Conservation (phyloP, 306 rosid species). For the Pterocarpus santalinus region DNA sequence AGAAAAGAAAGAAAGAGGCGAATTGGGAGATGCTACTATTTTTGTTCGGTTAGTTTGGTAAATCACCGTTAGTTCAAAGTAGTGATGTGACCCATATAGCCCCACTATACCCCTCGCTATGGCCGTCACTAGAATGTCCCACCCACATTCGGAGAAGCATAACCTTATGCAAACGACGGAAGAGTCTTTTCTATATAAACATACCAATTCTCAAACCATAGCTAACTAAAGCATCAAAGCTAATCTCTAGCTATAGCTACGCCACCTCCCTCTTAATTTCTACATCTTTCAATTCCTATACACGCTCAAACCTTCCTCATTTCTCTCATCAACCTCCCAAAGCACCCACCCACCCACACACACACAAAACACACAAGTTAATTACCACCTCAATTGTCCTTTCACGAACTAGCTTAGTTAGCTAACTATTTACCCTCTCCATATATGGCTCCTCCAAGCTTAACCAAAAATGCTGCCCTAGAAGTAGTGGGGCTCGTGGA, state of each 20-base stretch:
- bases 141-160: not conserved
- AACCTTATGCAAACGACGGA: not conserved
- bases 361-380: not conserved
- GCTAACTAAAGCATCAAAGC: not conserved
- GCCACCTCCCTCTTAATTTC: not conserved
- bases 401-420: not conserved
- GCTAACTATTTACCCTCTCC: not conserved
- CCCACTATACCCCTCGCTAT: not conserved
- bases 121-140: conserved; percentile 23
- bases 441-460: conserved; percentile 76
- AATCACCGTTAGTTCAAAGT: not conserved
- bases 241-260: not conserved
- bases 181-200: conserved; percentile 19
- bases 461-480: conserved; percentile 49
- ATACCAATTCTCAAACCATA: not conserved
- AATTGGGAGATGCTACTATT: not conserved
- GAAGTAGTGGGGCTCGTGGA: conserved; percentile 33
- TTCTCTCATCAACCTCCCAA: not conserved
- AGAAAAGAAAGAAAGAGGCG: not conserved
- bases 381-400: not conserved
- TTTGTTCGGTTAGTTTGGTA: not conserved
- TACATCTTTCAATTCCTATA: not conserved
- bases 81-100: not conserved
- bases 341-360: not conserved
- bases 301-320: not conserved